phyloP scores from a whole-genome alignment of 768 basidiomycete species.

The Calocybe cyanea region DNA sequence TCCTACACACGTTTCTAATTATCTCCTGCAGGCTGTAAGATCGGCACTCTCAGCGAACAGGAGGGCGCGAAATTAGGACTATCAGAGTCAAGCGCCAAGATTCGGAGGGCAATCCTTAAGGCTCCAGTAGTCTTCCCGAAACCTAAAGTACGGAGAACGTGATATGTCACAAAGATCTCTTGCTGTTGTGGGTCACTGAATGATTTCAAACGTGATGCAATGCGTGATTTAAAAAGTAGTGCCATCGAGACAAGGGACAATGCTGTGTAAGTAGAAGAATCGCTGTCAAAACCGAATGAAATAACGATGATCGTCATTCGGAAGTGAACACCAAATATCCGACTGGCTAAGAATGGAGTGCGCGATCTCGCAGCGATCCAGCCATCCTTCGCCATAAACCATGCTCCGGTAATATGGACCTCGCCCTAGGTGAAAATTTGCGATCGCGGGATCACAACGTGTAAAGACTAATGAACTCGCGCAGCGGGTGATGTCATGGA shows the following conservation, averaged over 20 bases:
- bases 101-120: constrained; percentile 69
- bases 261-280: no score
- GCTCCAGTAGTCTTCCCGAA: constrained; percentile 85
- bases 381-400: no score
- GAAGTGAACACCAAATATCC: no score
- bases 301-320: no score
- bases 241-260: no score
- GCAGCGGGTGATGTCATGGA: not conserved
- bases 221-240: no score
- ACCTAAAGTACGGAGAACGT: constrained; percentile 37
- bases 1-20: constrained; percentile 6
- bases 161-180: constrained; percentile 6
- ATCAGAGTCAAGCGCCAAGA: constrained; percentile 54
- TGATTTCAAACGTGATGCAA: no score
- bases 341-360: no score
- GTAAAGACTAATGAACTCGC: not conserved
- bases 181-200: no score
- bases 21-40: constrained; percentile 63
- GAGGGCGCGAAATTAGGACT: constrained; percentile 73
- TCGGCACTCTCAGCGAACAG: constrained; percentile 49
- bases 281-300: no score
- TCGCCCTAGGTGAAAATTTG: not conserved
- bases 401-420: not conserved
- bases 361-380: no score
- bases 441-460: not conserved